A percentile compares a stretch with the other conserved stretches of the same genome.
These are phyloP conservation scores for Aspergillus coremiiformis DNA, from an alignment of 495 filamentous ascomycete species.

Conservation along the genomic window DNA sequence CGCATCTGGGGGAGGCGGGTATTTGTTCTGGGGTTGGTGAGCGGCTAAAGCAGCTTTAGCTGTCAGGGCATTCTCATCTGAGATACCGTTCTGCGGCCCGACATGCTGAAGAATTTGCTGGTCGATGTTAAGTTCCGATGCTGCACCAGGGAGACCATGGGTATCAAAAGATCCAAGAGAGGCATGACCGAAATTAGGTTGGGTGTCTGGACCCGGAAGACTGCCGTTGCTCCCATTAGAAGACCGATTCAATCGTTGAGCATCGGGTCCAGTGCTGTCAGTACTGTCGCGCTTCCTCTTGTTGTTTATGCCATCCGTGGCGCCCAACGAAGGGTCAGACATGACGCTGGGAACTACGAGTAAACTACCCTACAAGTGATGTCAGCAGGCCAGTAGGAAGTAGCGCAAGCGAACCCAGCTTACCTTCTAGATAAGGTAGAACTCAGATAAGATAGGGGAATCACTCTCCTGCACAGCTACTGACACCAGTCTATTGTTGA, in stretches of 20 bases:
- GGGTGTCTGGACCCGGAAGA: constrained; percentile 28
- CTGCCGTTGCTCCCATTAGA: constrained; percentile 43
- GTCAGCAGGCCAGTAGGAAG: constrained; percentile 17
- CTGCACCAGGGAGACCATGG: constrained; percentile 31
- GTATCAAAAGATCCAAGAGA: constrained; percentile 33
- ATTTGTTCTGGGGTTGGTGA: constrained; percentile 39
- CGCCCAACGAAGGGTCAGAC: constrained; percentile 38
- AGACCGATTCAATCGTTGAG: constrained; percentile 38
- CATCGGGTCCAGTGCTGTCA: constrained; percentile 37
- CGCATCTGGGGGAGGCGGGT: constrained; percentile 36
- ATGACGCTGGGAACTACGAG: constrained; percentile 18
- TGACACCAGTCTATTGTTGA: neutral
- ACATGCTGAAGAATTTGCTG: constrained; percentile 46
- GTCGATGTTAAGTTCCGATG: constrained; percentile 40
- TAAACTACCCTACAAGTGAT: constrained; percentile 6
- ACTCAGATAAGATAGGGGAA: neutral
- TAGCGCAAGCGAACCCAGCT: neutral
- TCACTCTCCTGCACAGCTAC: neutral
- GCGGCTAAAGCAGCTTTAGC: constrained; percentile 43
- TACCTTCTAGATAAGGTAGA: constrained; percentile 3
- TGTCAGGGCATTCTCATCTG: constrained; percentile 41
- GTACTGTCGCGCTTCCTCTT: constrained; percentile 43
- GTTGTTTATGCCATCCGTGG: constrained; percentile 29
- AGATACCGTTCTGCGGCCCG: constrained; percentile 39
- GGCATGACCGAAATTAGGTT: constrained; percentile 34